Base-by-base conservation (phyloP, 495 filamentous ascomycete species). In the Podospora bellae-mahoneyi region DNA sequence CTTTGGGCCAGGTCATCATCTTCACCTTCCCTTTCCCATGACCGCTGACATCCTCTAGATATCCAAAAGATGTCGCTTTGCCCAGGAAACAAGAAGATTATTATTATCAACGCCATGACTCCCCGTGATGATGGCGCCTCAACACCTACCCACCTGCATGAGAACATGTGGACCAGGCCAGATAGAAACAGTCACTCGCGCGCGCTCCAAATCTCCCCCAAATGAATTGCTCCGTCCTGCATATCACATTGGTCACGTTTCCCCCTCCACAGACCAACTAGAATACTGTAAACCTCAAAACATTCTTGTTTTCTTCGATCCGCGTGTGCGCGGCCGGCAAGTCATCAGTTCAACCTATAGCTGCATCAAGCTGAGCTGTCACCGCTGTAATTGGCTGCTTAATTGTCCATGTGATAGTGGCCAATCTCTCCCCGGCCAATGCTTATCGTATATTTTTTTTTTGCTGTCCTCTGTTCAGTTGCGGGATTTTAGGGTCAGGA, bases 391-490 rank as follows among this genome's bases (percentile, higher is more conserved):
- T 58, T 58, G 55, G 55, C 23, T 58, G 55, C 2, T 15, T 3
- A 58, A 26, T 19, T 20, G 55, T n/a, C 55, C 55, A 58, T 58
- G 55, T 58, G 55, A 58, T 58, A 58, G 55, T 58, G 55, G 55
- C 55, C 9, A 58, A 56, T 56, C 54, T 56, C 54, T 56, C 54
- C 54, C 3, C 39, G 15, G 39, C 39, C 39, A 48, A 48, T 48
- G 39, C 39, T 58, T 58, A 58, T 58, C 55, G 10, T 58, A 1
- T 23, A 32, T 32, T 32, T 32, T 32, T 32, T 32, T 32, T 39
- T 39, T 39, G 34, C 34, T 39, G 34, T 5, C 1, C 1, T 23
- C 23, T 23, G 23, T 23, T 23, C 23, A 23, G 23, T 23, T 58
- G 55, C n/a, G 55, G 55, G 55, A 58, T 58, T 58, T 58, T 2